phyloP scores from a whole-genome alignment of 139 green algal species.

The Closterium sp. region DNA sequence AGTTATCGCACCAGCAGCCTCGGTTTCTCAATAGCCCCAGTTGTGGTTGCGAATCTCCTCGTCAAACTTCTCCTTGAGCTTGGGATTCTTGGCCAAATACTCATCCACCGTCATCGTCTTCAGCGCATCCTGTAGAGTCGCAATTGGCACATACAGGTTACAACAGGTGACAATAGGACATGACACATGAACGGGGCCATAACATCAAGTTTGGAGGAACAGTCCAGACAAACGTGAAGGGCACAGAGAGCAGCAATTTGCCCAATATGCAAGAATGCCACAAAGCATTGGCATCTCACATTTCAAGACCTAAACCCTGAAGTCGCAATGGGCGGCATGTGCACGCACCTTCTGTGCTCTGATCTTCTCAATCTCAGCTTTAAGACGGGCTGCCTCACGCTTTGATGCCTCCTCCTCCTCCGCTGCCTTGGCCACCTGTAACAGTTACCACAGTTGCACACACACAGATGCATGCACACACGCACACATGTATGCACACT shows the following conservation, averaged over 20 bases:
- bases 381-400: conserved; percentile 10
- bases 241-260: neutral
- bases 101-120: conserved; percentile 43
- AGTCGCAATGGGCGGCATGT: neutral
- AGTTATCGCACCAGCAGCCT: too few species aligned
- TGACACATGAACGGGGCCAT: neutral
- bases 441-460: neutral
- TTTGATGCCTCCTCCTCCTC: conserved; percentile 35
- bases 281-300: too few species aligned
- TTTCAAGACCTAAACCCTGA: too few species aligned
- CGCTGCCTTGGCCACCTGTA: conserved; percentile 23
- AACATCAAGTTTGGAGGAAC: too few species aligned
- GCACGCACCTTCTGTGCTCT: conserved; percentile 10
- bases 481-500: too few species aligned
- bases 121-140: conserved; percentile 32
- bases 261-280: too few species aligned
- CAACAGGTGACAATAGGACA: neutral
- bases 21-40: conserved; percentile 27
- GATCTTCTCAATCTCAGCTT: conserved; percentile 28
- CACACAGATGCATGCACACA: neutral
- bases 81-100: conserved; percentile 38
- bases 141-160: too few species aligned
- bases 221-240: neutral
- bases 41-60: conserved; percentile 42
- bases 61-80: conserved; percentile 50